These are phyloP conservation scores for Ascochyta pisi DNA, from an alignment of 2,329 filamentous ascomycete genomes.

Conservation along the genomic window DNA sequence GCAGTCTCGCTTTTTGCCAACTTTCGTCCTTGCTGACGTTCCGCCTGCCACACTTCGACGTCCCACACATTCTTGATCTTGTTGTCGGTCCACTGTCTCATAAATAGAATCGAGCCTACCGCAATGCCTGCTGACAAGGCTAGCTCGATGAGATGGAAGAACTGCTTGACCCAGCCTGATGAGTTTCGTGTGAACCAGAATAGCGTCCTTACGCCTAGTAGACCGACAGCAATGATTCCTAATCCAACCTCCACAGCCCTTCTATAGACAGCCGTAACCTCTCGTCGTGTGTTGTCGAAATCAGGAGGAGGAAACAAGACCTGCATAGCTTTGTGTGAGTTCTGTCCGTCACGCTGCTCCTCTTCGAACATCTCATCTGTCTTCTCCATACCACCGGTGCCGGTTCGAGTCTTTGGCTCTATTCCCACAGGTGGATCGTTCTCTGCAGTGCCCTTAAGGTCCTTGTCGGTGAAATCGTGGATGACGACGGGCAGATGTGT, in stretches of 20 bases:
- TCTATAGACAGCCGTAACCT: slow-evolving; percentile 56
- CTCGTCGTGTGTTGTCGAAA: slow-evolving; percentile 54
- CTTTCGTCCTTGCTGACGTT: slow-evolving; percentile 61
- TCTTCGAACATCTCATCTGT: slow-evolving; percentile 51
- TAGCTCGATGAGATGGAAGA: slow-evolving; percentile 39
- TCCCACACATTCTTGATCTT: slow-evolving; percentile 70
- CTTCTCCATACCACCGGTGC: slow-evolving; percentile 55
- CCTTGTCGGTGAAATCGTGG: slow-evolving; percentile 71
- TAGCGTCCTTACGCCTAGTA: slow-evolving; percentile 45
- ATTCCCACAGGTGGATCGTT: slow-evolving; percentile 54
- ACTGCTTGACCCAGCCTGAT: slow-evolving; percentile 40
- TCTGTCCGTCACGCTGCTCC: slow-evolving; percentile 53
- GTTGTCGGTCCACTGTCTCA: slow-evolving; percentile 67
- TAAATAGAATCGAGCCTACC: slow-evolving; percentile 51
- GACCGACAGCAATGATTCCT: slow-evolving; percentile 43
- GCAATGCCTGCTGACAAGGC: slow-evolving; percentile 37
- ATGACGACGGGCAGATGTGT: slow-evolving; percentile 73
- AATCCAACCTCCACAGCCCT: slow-evolving; percentile 52
- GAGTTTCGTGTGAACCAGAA: slow-evolving; percentile 43
- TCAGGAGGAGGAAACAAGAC: slow-evolving; percentile 62
- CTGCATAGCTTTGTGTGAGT: slow-evolving; percentile 55
- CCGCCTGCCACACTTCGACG: slow-evolving; percentile 73
- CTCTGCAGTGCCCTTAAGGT: slow-evolving; percentile 59
- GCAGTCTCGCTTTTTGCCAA: slow-evolving; percentile 58
- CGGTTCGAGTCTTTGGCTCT: slow-evolving; percentile 53